Evolutionary conservation across 2,329 filamentous ascomycete genomes (phyloP).

Genomic region (Xylariaceae sp.): DNA sequence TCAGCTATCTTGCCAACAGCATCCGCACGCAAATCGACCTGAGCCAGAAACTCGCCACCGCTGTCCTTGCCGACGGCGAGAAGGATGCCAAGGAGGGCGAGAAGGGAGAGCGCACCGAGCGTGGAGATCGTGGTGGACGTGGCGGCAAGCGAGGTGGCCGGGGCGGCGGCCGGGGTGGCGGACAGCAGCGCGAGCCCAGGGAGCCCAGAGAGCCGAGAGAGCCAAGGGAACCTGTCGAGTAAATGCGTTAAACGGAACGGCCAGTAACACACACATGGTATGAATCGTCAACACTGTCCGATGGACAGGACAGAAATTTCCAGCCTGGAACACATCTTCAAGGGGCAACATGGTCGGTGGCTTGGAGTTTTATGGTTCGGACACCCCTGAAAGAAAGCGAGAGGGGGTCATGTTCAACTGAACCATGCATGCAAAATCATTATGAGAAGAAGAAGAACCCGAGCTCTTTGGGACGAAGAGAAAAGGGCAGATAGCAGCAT

Average conservation of each 20-base stretch:
- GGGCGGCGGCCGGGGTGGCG: slow-evolving; percentile 42
- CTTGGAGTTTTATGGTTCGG: too few species aligned
- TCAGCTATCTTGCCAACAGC: slow-evolving; percentile 96
- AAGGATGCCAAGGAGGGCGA: slow-evolving; percentile 45
- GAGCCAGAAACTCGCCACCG: slow-evolving; percentile 87
- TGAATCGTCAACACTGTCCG: too few species aligned
- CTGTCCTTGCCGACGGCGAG: slow-evolving; percentile 51
- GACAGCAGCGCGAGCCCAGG: slow-evolving; percentile 45
- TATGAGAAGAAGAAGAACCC: neutral
- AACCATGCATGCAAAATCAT: neutral
- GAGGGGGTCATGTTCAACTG: neutral
- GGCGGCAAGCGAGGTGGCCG: slow-evolving; percentile 48
- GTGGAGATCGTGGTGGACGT: slow-evolving; percentile 40
- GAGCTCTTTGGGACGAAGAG: neutral
- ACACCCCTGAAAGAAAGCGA: neutral
- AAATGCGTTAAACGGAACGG: slow-evolving; percentile 9
- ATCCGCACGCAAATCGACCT: slow-evolving; percentile 99
- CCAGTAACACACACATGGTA: too few species aligned
- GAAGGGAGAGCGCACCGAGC: slow-evolving; percentile 40
- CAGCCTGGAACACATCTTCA: too few species aligned
- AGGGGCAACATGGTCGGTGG: neutral
- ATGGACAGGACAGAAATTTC: too few species aligned
- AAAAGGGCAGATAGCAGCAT: slow-evolving; percentile 1
- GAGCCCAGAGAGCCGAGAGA: slow-evolving; percentile 33
- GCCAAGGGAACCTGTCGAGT: slow-evolving; percentile 24